A percentile compares a stretch with the other conserved stretches of the same genome.
These are phyloP conservation scores for Rehmannia glutinosa DNA, from an alignment of 257 asterid genomes.

Conservation along the genomic window DNA sequence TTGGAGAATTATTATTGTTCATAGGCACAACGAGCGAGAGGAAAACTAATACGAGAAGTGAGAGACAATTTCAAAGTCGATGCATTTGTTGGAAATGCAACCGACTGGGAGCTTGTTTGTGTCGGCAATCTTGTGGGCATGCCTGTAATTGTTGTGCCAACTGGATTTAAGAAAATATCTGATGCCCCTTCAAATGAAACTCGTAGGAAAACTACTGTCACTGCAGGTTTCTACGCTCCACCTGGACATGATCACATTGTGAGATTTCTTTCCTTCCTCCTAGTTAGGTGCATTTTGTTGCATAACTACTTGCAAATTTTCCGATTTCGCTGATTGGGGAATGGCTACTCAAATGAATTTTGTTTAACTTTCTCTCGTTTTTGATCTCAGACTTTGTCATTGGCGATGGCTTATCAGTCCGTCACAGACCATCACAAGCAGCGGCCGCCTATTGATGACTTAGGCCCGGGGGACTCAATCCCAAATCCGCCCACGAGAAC, in stretches of 20 bases:
- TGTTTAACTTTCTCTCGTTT: too few species aligned
- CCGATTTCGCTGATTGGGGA: too few species aligned
- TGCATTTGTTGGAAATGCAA: slow-evolving; percentile 73
- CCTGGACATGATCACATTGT: slow-evolving; percentile 88
- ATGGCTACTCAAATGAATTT: too few species aligned
- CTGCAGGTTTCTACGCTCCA: slow-evolving; percentile 84
- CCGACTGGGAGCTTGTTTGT: slow-evolving; percentile 85
- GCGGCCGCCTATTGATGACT: background rate
- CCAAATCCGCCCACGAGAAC: background rate
- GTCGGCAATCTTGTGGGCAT: slow-evolving; percentile 89
- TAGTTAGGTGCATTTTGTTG: background rate
- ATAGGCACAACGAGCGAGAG: slow-evolving; percentile 89
- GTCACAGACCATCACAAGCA: slow-evolving; percentile 31
- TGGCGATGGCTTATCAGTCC: slow-evolving; percentile 87
- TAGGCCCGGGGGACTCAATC: background rate
- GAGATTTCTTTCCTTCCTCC: slow-evolving; percentile 24
- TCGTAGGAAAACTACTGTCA: slow-evolving; percentile 62
- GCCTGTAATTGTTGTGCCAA: slow-evolving; percentile 79
- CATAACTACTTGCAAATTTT: background rate
- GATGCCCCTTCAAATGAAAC: slow-evolving; percentile 52
- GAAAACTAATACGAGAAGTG: slow-evolving; percentile 71
- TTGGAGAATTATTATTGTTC: too few species aligned
- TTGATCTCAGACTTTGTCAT: slow-evolving; percentile 61
- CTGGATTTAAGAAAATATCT: slow-evolving; percentile 69
- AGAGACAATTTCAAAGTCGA: slow-evolving; percentile 61